Conservation (phyloP, 306 rosid species). For the Fragaria ananassa region DNA sequence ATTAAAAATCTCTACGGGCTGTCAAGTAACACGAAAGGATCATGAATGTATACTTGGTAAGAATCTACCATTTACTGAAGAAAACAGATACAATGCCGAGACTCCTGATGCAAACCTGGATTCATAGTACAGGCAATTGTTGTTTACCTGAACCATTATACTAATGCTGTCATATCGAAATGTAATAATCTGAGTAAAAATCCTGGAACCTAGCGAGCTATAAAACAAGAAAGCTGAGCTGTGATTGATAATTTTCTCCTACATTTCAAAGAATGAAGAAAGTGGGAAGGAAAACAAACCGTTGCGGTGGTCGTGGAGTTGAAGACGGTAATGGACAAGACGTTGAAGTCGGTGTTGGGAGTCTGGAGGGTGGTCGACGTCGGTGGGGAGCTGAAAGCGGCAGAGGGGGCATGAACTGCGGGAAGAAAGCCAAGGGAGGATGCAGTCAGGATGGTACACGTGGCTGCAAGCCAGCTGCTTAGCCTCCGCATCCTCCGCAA, state of each 20-base stretch:
- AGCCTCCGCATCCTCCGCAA: conserved; percentile 38
- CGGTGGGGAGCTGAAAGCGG: conserved; percentile 44
- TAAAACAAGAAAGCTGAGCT: background rate
- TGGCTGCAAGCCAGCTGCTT: conserved; percentile 76
- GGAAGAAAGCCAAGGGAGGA: conserved; percentile 71
- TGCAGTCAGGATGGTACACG: conserved; percentile 72
- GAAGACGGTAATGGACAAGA: background rate
- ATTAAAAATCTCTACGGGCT: background rate
- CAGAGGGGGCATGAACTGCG: conserved; percentile 82
- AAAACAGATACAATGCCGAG: background rate
- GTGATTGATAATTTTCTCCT: background rate
- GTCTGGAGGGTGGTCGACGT: background rate
- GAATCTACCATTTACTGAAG: too few relatives aligned
- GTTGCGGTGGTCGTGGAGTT: background rate
- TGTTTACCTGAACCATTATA: background rate
- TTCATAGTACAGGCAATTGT: background rate
- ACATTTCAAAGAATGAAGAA: too few relatives aligned
- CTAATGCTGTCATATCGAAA: background rate
- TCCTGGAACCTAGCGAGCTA: background rate
- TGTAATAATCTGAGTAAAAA: background rate
- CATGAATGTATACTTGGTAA: background rate
- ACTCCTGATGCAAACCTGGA: background rate
- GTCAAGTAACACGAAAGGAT: background rate
- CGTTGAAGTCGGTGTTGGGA: background rate
- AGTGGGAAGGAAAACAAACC: background rate